phyloP scores from a whole-genome alignment of 2,329 filamentous ascomycete species.

The Chrysosphaeria jannelii region DNA sequence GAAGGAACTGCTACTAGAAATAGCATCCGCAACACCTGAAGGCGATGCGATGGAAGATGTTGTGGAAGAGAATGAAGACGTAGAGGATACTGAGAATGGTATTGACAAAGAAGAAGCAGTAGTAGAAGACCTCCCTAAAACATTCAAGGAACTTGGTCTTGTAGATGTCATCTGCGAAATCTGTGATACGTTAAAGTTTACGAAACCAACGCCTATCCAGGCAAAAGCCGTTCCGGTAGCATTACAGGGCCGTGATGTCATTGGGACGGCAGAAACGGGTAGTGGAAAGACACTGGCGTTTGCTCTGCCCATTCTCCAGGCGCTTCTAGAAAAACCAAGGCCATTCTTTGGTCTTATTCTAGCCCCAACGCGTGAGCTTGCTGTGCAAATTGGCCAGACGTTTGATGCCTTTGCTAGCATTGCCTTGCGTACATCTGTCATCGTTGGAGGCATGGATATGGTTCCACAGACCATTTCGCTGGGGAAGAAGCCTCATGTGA shows the following conservation, averaged over 20 bases:
- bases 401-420: slow-evolving; percentile 80
- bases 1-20: slow-evolving; percentile 1
- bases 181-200: slow-evolving; percentile 58
- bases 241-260: slow-evolving; percentile 55
- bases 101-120: neutral
- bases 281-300: slow-evolving; percentile 92
- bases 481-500: slow-evolving; percentile 82
- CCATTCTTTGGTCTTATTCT: slow-evolving; percentile 68
- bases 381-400: slow-evolving; percentile 64
- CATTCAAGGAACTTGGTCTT: slow-evolving; percentile 45
- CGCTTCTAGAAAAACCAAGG: slow-evolving; percentile 65
- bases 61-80: neutral
- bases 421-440: slow-evolving; percentile 54
- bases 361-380: slow-evolving; percentile 77
- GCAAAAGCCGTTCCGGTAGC: slow-evolving; percentile 55
- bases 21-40: neutral
- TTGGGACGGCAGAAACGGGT: slow-evolving; percentile 83
- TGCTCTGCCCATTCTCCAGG: slow-evolving; percentile 71
- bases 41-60: neutral
- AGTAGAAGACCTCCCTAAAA: slow-evolving; percentile 12
- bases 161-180: slow-evolving; percentile 73
- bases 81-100: neutral
- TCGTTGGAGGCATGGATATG: slow-evolving; percentile 92
- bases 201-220: slow-evolving; percentile 68
- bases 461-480: slow-evolving; percentile 70